phyloP scores from a whole-genome alignment of 345 rosid species.

The Sonneratia caseolaris region DNA sequence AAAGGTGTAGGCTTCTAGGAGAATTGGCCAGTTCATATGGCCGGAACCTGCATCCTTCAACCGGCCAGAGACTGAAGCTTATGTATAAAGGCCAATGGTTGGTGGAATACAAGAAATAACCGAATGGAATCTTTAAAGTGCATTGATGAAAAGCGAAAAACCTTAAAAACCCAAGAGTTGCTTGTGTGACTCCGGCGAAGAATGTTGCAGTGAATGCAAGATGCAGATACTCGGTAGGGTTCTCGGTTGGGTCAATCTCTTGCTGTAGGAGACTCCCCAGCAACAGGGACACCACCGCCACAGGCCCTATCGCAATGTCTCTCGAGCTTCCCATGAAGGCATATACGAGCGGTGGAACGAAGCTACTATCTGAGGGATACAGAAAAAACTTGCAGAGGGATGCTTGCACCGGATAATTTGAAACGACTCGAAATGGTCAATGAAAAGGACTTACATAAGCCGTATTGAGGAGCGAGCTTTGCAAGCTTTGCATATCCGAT shows the following conservation, averaged over 20 bases:
- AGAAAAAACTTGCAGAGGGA: too few species aligned
- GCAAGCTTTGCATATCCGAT: conserved; percentile 46
- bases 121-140: too few species aligned
- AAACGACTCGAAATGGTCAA: not conserved
- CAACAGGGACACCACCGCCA: conserved; percentile 35
- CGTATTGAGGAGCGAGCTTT: conserved; percentile 32
- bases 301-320: conserved; percentile 42
- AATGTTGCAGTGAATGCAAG: conserved; percentile 22
- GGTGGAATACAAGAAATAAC: not conserved
- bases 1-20: too few species aligned
- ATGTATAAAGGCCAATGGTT: not conserved
- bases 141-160: not conserved
- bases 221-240: conserved; percentile 19
- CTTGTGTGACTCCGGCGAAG: conserved; percentile 10
- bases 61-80: not conserved
- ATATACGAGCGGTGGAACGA: conserved; percentile 48
- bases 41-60: not conserved
- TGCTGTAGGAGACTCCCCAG: conserved; percentile 28
- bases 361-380: conserved; percentile 31
- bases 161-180: conserved; percentile 7
- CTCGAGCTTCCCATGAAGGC: conserved; percentile 46
- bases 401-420: not conserved
- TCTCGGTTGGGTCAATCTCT: conserved; percentile 17
- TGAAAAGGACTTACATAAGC: conserved; percentile 28
- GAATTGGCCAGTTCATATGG: not conserved